Base-by-base conservation (phyloP, 2,329 filamentous ascomycete species). In the Claviceps paspali region DNA sequence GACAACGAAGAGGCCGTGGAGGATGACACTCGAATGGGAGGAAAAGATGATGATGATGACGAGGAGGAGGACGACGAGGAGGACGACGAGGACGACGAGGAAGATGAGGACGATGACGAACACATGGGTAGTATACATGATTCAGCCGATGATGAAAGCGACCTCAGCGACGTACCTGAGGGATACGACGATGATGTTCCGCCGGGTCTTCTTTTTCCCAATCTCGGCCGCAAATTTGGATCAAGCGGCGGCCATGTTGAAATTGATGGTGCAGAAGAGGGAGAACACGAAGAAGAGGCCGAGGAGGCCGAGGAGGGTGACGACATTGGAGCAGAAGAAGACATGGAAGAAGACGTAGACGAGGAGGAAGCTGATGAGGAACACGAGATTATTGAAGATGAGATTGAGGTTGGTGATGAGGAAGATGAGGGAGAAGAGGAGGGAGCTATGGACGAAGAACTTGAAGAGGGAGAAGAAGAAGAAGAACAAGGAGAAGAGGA, bases 61-160 rank as follows among this genome's bases (percentile, higher is more conserved):
- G 27, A 29, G 3, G 27, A 29, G 5, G 50, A 50, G 24, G 51
- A 51, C 24, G 51, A 14, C 12, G 29, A 31, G 10, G 50, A 50
- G 24, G 51, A 51, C 23, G 51, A n/a, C 12, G 29, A 31, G 10
- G 29, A 31, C 8, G 29, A 21, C 10, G 29, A 31, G 18, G 29
- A 31, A 12, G 29, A 31, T 3, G 30, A 32, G 18, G 30, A 33
- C 12, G 29, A 32, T 4, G 19, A 32, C 9, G 19, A 52, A 28
- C 52, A 52, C 12, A 40, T 67, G 0, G 70, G 68, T 5, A 82
- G 72, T 41, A 57, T 76, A 6, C 71, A 77, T 41, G 75, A 79
- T 42, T 77, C 70, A 29, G 76, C 72, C 0, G 76, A 81, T 43
- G 75, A 79, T 38, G 77, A 82, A 52, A 81, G 76, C 49, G 77